These are phyloP conservation scores for Ustilago shanxiensis DNA, from an alignment of 1,284 basidiomycete species.

Conservation along the genomic window DNA sequence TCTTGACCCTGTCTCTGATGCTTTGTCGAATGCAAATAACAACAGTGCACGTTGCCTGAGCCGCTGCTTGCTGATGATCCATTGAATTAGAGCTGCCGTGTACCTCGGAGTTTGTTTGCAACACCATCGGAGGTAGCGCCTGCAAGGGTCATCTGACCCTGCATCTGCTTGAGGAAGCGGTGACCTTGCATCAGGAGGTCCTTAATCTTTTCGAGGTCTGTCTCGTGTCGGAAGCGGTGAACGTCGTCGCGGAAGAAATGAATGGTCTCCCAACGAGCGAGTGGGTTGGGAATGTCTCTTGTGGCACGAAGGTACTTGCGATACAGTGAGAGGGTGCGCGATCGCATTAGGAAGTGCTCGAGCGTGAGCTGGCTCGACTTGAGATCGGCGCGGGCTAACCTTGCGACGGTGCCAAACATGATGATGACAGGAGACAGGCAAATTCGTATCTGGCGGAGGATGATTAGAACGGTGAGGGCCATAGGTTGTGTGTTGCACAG, in stretches of 20 bases:
- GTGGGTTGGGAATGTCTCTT: conserved; percentile 59
- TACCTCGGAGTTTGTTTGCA: conserved; percentile 38
- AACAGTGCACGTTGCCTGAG: not conserved
- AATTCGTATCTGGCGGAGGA: no score
- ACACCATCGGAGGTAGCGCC: conserved; percentile 29
- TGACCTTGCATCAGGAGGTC: conserved; percentile 49
- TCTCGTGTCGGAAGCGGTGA: conserved; percentile 39
- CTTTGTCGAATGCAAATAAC: not conserved
- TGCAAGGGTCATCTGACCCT: conserved; percentile 53
- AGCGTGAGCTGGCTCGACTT: conserved; percentile 51
- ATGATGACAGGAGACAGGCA: no score
- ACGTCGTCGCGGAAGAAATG: conserved; percentile 54
- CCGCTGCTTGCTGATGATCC: not conserved
- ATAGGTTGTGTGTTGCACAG: not conserved
- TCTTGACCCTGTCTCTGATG: not conserved
- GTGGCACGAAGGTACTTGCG: conserved; percentile 59
- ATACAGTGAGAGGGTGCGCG: conserved; percentile 51
- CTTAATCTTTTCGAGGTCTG: conserved; percentile 45
- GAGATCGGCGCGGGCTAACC: conserved; percentile 34
- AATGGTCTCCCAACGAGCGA: conserved; percentile 60
- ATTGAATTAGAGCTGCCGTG: conserved; percentile 20
- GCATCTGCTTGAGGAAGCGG: conserved; percentile 55
- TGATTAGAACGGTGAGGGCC: not conserved
- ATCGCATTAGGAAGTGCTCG: conserved; percentile 57
- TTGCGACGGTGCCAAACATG: conserved; percentile 23